phyloP scores from a whole-genome alignment of 352 stramenopile genomes.

The Phytopythium sindhum region DNA sequence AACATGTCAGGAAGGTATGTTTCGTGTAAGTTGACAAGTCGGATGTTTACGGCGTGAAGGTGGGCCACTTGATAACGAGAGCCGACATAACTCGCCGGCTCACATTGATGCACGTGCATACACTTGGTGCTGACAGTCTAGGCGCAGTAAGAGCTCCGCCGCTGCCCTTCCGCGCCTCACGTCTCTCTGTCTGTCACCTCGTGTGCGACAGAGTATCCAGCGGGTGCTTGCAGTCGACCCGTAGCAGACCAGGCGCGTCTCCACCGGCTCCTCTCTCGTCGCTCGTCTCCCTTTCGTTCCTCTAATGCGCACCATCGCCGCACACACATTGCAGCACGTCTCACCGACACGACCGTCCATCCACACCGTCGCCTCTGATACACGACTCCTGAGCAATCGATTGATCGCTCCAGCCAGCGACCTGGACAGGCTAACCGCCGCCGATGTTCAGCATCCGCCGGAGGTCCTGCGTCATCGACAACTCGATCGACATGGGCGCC shows the following conservation, averaged over 20 bases:
- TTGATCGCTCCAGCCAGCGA: neutral
- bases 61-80: neutral
- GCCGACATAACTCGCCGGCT: neutral
- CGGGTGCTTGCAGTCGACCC: neutral
- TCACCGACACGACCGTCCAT: no score
- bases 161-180: no score
- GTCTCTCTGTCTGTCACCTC: no score
- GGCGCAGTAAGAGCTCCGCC: no score
- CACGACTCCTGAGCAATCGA: no score
- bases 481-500: slow-evolving; percentile 46
- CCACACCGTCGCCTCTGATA: no score
- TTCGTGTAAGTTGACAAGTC: neutral
- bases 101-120: neutral
- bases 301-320: no score
- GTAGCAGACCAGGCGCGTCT: no score
- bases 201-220: neutral
- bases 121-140: no score
- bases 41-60: neutral
- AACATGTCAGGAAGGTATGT: neutral
- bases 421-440: slow-evolving; percentile 17
- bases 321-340: no score
- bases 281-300: no score
- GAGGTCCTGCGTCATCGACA: slow-evolving; percentile 79
- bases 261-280: no score
- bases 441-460: slow-evolving; percentile 81